phyloP scores from a whole-genome alignment of 2,329 filamentous ascomycete species.

The Fusarium bulbicola region DNA sequence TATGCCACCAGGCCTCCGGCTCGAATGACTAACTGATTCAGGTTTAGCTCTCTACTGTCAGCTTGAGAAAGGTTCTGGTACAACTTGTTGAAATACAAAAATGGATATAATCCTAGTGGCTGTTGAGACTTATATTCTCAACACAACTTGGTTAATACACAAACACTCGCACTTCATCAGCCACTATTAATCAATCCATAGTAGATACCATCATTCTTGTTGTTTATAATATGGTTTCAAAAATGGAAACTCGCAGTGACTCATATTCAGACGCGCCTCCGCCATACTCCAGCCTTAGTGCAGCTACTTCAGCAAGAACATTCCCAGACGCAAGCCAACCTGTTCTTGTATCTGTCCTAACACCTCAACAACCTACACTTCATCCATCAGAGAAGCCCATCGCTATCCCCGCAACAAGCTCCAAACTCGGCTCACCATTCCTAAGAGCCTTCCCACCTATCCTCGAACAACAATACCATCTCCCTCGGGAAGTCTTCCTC shows the following conservation, averaged over 20 bases:
- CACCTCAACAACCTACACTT: not conserved
- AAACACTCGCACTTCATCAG: not conserved
- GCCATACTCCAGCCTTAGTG: not conserved
- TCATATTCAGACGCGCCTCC: not conserved
- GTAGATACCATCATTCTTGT: too few species aligned
- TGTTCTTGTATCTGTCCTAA: not conserved
- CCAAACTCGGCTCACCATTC: not conserved
- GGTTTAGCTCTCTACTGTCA: not conserved
- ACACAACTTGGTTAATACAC: not conserved
- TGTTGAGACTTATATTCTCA: too few species aligned
- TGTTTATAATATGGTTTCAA: rapidly evolving
- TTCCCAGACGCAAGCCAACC: rapidly evolving
- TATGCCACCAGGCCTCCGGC: not conserved
- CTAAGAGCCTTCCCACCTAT: not conserved
- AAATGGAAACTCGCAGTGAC: not conserved
- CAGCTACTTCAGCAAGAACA: not conserved
- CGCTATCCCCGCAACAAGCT: not conserved
- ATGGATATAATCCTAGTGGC: too few species aligned
- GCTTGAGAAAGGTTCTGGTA: not conserved
- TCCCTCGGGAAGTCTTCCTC: not conserved
- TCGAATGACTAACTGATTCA: not conserved
- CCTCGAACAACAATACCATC: not conserved
- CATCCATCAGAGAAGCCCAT: not conserved
- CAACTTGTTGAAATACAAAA: too few species aligned
- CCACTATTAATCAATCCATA: not conserved